phyloP scores from a whole-genome alignment of 352 stramenopile genomes.

The Pelagophyceae sp. region DNA sequence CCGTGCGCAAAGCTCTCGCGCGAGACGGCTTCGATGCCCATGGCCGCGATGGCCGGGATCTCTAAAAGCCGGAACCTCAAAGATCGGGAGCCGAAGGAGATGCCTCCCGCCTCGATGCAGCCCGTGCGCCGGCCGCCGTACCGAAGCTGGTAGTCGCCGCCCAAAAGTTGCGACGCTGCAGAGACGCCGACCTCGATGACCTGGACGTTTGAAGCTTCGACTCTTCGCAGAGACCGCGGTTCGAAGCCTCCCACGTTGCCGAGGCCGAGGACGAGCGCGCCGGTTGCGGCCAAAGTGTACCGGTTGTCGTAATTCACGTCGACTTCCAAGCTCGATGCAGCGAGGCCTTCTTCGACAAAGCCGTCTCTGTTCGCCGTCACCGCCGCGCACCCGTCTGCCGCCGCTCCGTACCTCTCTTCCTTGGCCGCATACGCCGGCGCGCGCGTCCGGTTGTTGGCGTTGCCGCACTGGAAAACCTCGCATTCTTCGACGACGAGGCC shows the following conservation, averaged over 20 bases:
- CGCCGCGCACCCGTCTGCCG: not conserved
- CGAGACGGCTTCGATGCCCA: not conserved
- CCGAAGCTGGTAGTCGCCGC: constrained; percentile 6
- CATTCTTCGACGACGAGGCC: not conserved
- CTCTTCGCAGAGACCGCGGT: not conserved
- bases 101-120: not conserved
- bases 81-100: not conserved
- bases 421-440: too few species aligned
- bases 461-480: not conserved
- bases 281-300: not conserved
- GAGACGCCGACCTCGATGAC: not conserved
- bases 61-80: not conserved
- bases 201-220: not conserved
- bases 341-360: not conserved
- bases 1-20: not conserved
- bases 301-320: not conserved
- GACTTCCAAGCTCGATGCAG: not conserved
- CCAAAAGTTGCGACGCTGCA: not conserved
- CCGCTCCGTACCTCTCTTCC: not conserved
- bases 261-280: not conserved
- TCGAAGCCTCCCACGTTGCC: too few species aligned
- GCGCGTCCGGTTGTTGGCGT: not conserved
- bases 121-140: not conserved
- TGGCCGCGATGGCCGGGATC: not conserved
- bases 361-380: constrained; percentile 1